Conservation (phyloP, 805 yeast genomes). For the Metschnikowia drakensbergensis region DNA sequence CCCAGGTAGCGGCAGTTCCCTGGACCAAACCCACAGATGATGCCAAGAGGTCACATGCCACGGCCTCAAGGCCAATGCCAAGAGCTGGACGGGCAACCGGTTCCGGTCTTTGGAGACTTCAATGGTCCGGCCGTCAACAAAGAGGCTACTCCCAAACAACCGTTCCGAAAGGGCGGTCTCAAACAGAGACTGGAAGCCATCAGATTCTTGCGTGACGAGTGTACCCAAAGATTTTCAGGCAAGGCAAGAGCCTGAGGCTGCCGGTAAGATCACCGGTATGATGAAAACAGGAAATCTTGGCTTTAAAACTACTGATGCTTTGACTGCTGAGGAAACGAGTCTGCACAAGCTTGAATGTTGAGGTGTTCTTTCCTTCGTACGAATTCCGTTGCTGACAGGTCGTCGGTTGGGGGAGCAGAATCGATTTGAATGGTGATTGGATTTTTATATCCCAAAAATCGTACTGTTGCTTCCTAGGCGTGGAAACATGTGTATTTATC, state of each 20-base stretch:
- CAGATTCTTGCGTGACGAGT: slow-evolving; percentile 95
- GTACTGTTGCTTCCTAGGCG: no score
- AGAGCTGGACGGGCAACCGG: slow-evolving; percentile 80
- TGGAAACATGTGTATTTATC: no score
- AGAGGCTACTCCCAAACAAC: slow-evolving; percentile 53
- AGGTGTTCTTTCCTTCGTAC: slow-evolving; percentile 4
- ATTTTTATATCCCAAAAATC: slow-evolving; percentile 19
- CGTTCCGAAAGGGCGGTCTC: slow-evolving; percentile 42
- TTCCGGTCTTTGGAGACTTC: slow-evolving; percentile 64
- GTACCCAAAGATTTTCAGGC: slow-evolving; percentile 85
- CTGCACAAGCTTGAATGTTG: slow-evolving; percentile 24
- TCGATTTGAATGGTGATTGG: slow-evolving; percentile 23
- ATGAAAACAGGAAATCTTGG: slow-evolving; percentile 84
- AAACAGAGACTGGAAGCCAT: slow-evolving; percentile 55
- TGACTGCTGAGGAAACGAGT: slow-evolving; percentile 85
- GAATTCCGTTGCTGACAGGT: slow-evolving; percentile 1
- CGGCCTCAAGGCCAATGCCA: slow-evolving; percentile 66
- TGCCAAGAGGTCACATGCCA: slow-evolving; percentile 64
- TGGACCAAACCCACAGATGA: slow-evolving; percentile 79
- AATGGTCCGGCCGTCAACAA: slow-evolving; percentile 47
- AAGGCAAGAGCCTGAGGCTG: slow-evolving; percentile 90
- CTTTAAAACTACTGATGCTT: slow-evolving; percentile 91
- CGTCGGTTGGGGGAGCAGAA: slow-evolving; percentile 1
- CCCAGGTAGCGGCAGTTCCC: slow-evolving; percentile 73
- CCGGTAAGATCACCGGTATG: slow-evolving; percentile 99